Evolutionary conservation across 106 monocot genomes (phyloP), one percentile per base, ranked within the genome.

Genomic region (Dendrobium officinale): DNA sequence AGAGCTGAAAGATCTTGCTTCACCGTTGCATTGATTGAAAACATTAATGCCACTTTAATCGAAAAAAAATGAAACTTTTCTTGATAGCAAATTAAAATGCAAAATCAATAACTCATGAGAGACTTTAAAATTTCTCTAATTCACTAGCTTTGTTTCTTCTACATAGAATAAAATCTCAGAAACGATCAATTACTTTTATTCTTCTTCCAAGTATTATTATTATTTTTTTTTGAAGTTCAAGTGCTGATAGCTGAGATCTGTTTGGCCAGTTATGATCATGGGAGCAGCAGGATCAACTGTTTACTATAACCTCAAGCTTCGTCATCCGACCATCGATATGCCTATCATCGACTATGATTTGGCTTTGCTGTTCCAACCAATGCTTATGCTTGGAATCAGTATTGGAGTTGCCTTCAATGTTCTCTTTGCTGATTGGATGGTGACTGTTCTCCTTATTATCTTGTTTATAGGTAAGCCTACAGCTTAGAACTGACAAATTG

Each of bases 311-410:
- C 90, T 90, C 16, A 90, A 90, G 79, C 83, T 87, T 61, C 85
- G 87, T 75, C 90, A 90, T 75, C 90, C 90, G 15, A 87, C 85
- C 67, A 73, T 90, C 1, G 87, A 87, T n/a, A 85, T 90, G 83
- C 90, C 90, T 19, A 87, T 90, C 61, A 90, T 90, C 59, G 90
- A 90, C 77, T 90, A 90, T 40, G 87, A 90, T 41, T 51, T 90
- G 55, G 90, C 87, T 31, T 59, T 90, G 78, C 83, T 90, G 6
- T 79, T 87, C 48, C 90, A 90, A 47, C 90, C 90, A 9, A 90
- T 87, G 90, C 85, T 90, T 15, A 87, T 90, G 85, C 85, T 87
- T 56, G 90, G 90, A 17, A 90, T 90, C 77, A 90, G 90, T n/a
- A 81, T 90, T 16, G 90, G 90, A 33, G 90, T 90, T 44, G 90